Evolutionary conservation across 257 asterid species (phyloP), one percentile per base, ranked within the genome.

Genomic region (Nicotiana undulata): DNA sequence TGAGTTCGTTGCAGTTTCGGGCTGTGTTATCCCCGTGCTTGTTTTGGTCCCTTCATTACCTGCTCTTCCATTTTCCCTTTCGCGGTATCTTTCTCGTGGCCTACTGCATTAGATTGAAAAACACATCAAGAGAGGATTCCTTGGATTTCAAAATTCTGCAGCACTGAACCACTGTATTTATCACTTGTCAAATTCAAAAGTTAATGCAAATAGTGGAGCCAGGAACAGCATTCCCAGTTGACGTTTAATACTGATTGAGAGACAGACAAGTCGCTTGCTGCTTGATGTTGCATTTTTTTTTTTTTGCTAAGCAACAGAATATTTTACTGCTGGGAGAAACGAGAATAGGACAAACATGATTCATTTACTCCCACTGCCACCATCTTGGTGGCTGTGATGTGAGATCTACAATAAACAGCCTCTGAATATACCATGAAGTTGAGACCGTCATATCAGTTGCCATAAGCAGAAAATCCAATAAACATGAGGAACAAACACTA

Each of bases 81-180:
- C 98, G 9, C 98, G 97, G 84, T 88, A 92, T 85, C 97, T 92
- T 18, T 91, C 97, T 32, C 97, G 92, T 16, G 89, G 78, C 82
- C 97, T 88, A 83, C 79, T 85, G 79, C 84, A 84, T 75, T 59
- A 72, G 78, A 49, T 72, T 24, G 78, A 72, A 24, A 72, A 72
- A 72, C 61, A 72, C 61, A 72, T 72, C 61, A 72, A 72, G 24
- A 72, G 60, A 46, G 37, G 37, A 44, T 70, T 70, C 59, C 61
- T 46, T 72, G 78, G 22, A 44, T 44, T 44, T 44, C n/a, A 68
- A 67, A 46, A 46, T 13, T 72, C 60, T 22, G 37, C 28, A 22
- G 77, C 59, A 46, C 15, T 29, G 46, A 46, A 72, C 56, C 76
- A 46, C 77, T 44, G 37, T 70, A 44, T 72, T 44, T 22, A 44